Evolutionary conservation across 305 asterid species (phyloP).

Genomic region (Ajuga reptans): DNA sequence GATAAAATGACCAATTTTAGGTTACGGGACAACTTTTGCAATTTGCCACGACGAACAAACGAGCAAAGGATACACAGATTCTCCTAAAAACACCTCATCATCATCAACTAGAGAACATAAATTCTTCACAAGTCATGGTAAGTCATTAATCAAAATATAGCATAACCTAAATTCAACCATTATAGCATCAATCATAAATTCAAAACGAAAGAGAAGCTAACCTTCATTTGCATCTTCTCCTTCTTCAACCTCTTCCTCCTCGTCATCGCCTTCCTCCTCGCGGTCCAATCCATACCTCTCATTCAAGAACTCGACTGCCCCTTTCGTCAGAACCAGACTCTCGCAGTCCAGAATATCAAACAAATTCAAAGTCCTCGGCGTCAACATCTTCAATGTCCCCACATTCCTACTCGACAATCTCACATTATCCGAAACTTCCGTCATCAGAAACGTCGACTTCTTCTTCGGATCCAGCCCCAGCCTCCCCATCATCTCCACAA

Average conservation of each 20-base stretch:
- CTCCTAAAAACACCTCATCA: too few species aligned
- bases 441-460: constrained; percentile 69
- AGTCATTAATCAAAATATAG: background rate
- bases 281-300: constrained; percentile 59
- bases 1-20: too few species aligned
- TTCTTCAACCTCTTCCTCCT: constrained; percentile 29
- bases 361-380: constrained; percentile 82
- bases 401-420: constrained; percentile 60
- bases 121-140: too few species aligned
- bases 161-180: too few species aligned
- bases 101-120: background rate
- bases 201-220: constrained; percentile 18
- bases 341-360: constrained; percentile 83
- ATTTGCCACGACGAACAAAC: too few species aligned
- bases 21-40: too few species aligned
- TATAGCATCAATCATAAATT: background rate
- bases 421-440: constrained; percentile 64
- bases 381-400: constrained; percentile 72
- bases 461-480: constrained; percentile 83
- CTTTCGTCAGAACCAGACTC: constrained; percentile 61
- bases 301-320: constrained; percentile 70
- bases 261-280: constrained; percentile 39
- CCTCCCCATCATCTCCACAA: constrained; percentile 63
- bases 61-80: too few species aligned
- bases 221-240: constrained; percentile 41